Base-by-base conservation (phyloP, 2,329 filamentous ascomycete genomes). In the Tolypocladium capitatum region DNA sequence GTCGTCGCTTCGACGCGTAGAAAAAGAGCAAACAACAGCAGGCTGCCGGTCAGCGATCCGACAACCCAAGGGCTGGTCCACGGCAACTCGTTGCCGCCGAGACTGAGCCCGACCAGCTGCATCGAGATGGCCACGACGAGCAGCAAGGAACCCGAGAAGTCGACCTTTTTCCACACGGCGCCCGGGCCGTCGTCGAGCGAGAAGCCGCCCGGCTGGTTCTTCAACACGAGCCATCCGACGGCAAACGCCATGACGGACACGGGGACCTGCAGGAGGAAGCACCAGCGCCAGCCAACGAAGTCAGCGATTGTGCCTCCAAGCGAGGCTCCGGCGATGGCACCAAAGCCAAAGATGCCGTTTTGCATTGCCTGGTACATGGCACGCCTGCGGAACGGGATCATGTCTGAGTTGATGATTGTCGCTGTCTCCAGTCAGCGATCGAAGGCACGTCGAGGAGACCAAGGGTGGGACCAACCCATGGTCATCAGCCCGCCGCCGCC, bases 401-500 rank as follows among this genome's bases (percentile, higher is more conserved):
- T 74, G 56, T 83, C 80, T 0, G 78, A 81, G 51, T 81, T 82
- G 36, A 75, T 76, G 44, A 82, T 63, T 4, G 60, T 63, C 3
- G 67, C 73, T 75, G 51, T 14, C 10, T 14, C 5, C 1, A 16
- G 31, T 32, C 31, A 16, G 13, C 11, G 14, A 13, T 14, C 13
- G 11, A 32, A 13, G 2, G 13, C 14, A 32, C 31, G 31, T 14
- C 31, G 31, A 2, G 13, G 14, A 32, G 31, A 16, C 31, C 5
- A 24, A 24, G 24, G 24, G 31, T n/a, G 16, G 5, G 13, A 32
- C 66, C 52, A 68, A 78, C 78, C 81, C 79, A 86, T 84, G 0
- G 81, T 81, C 64, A 84, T 77, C 9, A 84, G 64, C 0, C 82
- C 83, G 0, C 80, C 83, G 1, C 81, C 83, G 1, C 81, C 83